Base-by-base conservation (phyloP, 129 eudicot genomes). In the Artemisia argyi region DNA sequence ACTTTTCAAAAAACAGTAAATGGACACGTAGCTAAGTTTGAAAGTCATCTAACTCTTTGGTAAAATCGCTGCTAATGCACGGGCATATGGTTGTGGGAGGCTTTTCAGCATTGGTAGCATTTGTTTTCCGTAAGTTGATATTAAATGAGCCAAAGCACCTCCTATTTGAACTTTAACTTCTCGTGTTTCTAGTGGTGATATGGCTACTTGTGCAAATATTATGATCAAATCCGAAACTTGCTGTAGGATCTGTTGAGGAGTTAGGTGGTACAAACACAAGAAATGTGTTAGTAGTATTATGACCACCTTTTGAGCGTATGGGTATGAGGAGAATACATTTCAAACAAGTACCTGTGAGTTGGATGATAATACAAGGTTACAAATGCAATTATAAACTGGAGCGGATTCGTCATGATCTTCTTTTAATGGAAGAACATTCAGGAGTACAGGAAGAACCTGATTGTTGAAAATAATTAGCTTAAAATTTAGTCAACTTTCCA, bases 321-420 rank as follows among this genome's bases (percentile, higher is more conserved):
- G 13, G 26, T 12, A 16, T 8, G 44, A 72, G 32, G 75, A n/a
- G 65, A 76, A 28, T 52, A 7, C 18, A 50, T 32, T 65, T 24
- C 20, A 73, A 60, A 16, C 3, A 67, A 51, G 16, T 80, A 90
- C 98, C 97, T 87, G 93, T 26, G 96, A 64, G 81, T 94, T 90
- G 47, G 98, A 94, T 72, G 96, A 82, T 58, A 87, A 82, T 60
- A 94, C 91, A 71, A 94, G 96, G 72, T 78, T 79, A 65, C 96
- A 85, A 61, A 94, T 69, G 80, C 98, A 94, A 69, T 84, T 87
- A 65, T 90, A 94, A 46, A 94, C 98, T 76, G 87, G 71, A 73
- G 78, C 73, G 48, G 98, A 94, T 65, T 94, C 98, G 76, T 87
- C 98, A 9, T 82, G 88, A 73, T 94, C 98, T 84, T 94, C 96